Evolutionary conservation across 176 grass and related monocot genomes (phyloP), one percentile per base, ranked within the genome.

Genomic region (Oryza brachyantha): DNA sequence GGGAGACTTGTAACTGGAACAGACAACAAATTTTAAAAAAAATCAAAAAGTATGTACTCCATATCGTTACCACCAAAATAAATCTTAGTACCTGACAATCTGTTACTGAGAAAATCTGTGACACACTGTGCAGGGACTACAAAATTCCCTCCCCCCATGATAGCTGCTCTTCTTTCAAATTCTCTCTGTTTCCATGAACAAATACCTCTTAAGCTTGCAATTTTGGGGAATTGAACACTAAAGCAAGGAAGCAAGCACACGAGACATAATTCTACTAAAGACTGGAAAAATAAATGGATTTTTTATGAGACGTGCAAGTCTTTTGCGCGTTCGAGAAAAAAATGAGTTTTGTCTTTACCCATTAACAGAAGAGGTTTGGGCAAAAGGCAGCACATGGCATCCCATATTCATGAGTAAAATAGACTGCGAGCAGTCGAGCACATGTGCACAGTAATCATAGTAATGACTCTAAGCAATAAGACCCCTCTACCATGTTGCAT

Each of bases 71-170:
- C 76, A 85, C 79, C 54, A 68, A 72, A 90, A 28, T 67, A 73
- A 61, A 68, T 75, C 72, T 70, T 17, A 67, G 21, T 93, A 98
- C 95, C 92, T 87, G 90, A 94, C 62, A 94, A 70, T 91, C 76
- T 98, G 66, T 94, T 88, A 75, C 66, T 85, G 72, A 98, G 73
- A 72, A 98, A 93, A 94, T 98, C 92, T 27, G 95, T 88, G 70
- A 98, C 92, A 74, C 85, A 64, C 81, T 98, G 95, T 83, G 73
- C 95, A 64, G 92, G 95, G 61, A 93, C 87, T 72, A 93, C 88
- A 74, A 94, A 98, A 86, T 94, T 90, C 40, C 90, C 95, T 83
- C 95, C 95, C n/a, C 95, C 95, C 88, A 94, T 92, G 42, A 61
- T 46, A 80, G 95, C 92, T 80, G 95, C 95, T 82, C 69, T 88